Base-by-base conservation (phyloP, 768 basidiomycete genomes). In the Epithele typhae region DNA sequence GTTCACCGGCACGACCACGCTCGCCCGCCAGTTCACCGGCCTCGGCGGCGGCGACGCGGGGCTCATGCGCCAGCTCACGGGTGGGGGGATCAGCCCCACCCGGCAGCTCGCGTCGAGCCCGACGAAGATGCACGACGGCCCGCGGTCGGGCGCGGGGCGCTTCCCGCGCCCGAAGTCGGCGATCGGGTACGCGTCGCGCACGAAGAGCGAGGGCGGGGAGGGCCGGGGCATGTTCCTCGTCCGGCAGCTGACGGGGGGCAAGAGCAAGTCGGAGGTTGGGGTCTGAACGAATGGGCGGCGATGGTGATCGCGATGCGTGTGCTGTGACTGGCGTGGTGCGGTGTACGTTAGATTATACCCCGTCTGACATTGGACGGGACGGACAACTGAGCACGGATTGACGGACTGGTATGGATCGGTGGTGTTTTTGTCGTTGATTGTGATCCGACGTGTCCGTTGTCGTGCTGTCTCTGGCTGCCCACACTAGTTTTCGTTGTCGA, bases 21-120 rank as follows among this genome's bases (percentile, higher is more conserved):
- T 88, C 39, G 82, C 84, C 0, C 74, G 82, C 36, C 87, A 88
- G 60, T 84, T 89, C 56, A 88, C 87, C 15, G 84, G 84, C 19
- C 47, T 82, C 18, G 71, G 73, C 3, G 69, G 70, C 24, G 69
- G 67, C 14, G 64, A 61, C 39, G 50, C 58, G 19, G 62, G 60
- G 37, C 51, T 74, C 30, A 52, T 68, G 46, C 68, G 76, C 53
- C 84, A 87, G 56, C 62, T 86, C 53, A 85, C 84, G 0, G 84
- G 85, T 12, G 82, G 82, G 4, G 77, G 81, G 3, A 53, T 79
- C 51, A 84, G 79, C 56, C 82, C 84, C 3, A 82, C 81, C 1
- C 73, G 84, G 49, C 86, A 86, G 58, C 70, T 85, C 25, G 55
- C 69, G 15, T 64, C 65, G 18, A 88, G 85, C 51, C 85, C 89